Conservation (phyloP, 768 basidiomycete species). For the Stropharia rugosoannulata region DNA sequence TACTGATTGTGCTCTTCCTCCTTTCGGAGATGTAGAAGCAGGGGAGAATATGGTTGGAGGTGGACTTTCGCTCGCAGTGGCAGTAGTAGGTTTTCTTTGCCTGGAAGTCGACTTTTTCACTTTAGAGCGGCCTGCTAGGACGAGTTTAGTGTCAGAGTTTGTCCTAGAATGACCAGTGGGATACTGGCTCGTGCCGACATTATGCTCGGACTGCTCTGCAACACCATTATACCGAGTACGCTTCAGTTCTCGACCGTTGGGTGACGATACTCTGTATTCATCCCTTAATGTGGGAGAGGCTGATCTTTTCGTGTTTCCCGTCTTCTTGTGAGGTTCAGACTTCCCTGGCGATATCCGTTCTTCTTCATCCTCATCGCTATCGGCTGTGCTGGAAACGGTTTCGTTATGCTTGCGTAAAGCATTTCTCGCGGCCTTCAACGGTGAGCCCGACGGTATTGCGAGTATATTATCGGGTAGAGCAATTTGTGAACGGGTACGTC, state of each 20-base stretch:
- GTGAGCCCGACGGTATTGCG: slow-evolving; percentile 44
- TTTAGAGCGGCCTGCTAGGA: slow-evolving; percentile 14
- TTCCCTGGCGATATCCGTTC: slow-evolving; percentile 44
- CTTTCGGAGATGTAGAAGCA: slow-evolving; percentile 19
- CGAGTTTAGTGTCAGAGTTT: slow-evolving; percentile 31
- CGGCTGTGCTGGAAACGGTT: slow-evolving; percentile 11
- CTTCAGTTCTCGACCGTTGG: slow-evolving; percentile 32
- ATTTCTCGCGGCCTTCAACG: slow-evolving; percentile 51
- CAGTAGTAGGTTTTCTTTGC: slow-evolving; percentile 26
- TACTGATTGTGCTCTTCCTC: slow-evolving; percentile 43
- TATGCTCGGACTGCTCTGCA: slow-evolving; percentile 11
- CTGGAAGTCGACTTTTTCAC: slow-evolving; percentile 25
- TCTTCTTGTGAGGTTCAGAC: slow-evolving; percentile 14
- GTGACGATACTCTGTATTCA: slow-evolving; percentile 27
- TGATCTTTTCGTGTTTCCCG: slow-evolving; percentile 34
- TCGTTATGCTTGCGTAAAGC: slow-evolving; percentile 28
- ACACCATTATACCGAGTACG: slow-evolving; percentile 31
- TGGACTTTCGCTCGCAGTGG: slow-evolving; percentile 17
- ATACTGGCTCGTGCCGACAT: slow-evolving; percentile 10
- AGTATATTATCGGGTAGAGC: slow-evolving; percentile 46
- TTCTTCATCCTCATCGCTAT: slow-evolving; percentile 44
- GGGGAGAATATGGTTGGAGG: slow-evolving; percentile 19
- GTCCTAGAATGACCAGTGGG: slow-evolving; percentile 30
- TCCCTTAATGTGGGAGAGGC: slow-evolving; percentile 35
- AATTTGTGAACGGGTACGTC: slow-evolving; percentile 54